A percentile compares a stretch with the other conserved stretches of the same genome.
phyloP scores from a whole-genome alignment of 257 asterid species.

The Dorcoceras hygrometricum region DNA sequence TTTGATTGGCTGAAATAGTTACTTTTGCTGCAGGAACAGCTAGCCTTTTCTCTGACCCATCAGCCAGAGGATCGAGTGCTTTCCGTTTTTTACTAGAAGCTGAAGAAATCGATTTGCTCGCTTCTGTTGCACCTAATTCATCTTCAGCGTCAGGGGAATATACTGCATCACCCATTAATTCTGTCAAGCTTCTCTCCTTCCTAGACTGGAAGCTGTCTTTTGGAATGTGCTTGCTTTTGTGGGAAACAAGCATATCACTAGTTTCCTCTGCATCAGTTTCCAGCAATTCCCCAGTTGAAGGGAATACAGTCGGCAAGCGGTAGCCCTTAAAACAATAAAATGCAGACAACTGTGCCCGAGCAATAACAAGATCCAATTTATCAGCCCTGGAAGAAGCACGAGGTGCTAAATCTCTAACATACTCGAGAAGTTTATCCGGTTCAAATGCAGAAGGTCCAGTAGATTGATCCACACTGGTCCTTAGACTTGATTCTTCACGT shows the following conservation, averaged over 20 bases:
- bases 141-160: conserved; percentile 53
- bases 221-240: conserved; percentile 39
- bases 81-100: conserved; percentile 54
- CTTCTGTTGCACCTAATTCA: conserved; percentile 35
- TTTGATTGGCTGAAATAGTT: conserved; percentile 36
- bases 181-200: conserved; percentile 67
- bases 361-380: conserved; percentile 62
- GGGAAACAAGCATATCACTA: conserved; percentile 30
- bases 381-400: conserved; percentile 50
- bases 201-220: conserved; percentile 45
- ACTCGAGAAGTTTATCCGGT: conserved; percentile 66
- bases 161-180: conserved; percentile 47
- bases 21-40: conserved; percentile 54
- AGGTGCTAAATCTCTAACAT: conserved; percentile 51
- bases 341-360: conserved; percentile 70
- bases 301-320: conserved; percentile 42
- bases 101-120: conserved; percentile 27
- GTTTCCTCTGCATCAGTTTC: conserved; percentile 38
- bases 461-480: conserved; percentile 69
- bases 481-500: conserved; percentile 67
- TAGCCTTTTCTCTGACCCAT: conserved; percentile 47
- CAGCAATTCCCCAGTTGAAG: conserved; percentile 43
- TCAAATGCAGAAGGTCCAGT: conserved; percentile 47
- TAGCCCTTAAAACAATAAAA: conserved; percentile 65
- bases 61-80: conserved; percentile 45